phyloP scores from a whole-genome alignment of 352 stramenopile species.

The Globisporangium perplexum region DNA sequence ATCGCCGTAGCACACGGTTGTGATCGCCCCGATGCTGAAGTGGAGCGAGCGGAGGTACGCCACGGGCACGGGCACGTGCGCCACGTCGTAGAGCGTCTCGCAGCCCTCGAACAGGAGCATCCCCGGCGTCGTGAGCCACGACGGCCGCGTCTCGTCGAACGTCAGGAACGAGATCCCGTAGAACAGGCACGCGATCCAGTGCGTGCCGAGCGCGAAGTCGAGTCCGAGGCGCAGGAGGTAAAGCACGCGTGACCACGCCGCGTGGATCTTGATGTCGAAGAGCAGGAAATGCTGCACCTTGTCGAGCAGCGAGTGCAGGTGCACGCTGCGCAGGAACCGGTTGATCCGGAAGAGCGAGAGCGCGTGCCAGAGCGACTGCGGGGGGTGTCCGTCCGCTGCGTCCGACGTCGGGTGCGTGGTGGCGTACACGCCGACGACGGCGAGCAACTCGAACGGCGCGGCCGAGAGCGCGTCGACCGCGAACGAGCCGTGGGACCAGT shows the following conservation, averaged over 20 bases:
- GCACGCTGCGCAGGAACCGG: conserved; percentile 40
- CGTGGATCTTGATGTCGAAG: conserved; percentile 38
- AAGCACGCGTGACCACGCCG: conserved; percentile 13
- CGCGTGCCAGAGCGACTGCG: conserved; percentile 33
- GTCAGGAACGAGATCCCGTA: conserved; percentile 47
- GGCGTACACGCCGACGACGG: conserved; percentile 11
- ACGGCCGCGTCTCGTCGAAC: conserved; percentile 22
- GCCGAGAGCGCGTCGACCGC: conserved; percentile 44
- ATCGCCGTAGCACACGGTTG: conserved; percentile 66
- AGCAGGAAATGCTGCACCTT: conserved; percentile 43
- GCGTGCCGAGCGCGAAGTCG: conserved; percentile 41
- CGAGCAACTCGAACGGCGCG: conserved; percentile 41
- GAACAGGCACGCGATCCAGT: conserved; percentile 56
- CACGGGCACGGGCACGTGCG: conserved; percentile 23
- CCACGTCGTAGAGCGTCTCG: conserved; percentile 21
- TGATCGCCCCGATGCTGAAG: conserved; percentile 75
- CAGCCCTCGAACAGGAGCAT: conserved; percentile 50
- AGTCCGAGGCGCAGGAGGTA: conserved; percentile 43
- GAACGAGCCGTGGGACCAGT: conserved; percentile 40
- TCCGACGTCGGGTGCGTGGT: conserved; percentile 2
- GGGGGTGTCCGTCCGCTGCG: conserved; percentile 18
- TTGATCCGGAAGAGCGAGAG: conserved; percentile 46
- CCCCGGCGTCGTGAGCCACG: conserved; percentile 49
- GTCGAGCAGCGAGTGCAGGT: conserved; percentile 40
- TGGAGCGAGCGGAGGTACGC: conserved; percentile 52